A percentile compares a stretch with the other conserved stretches of the same genome.
These are phyloP conservation scores for Candida takata DNA, from an alignment of 805 yeast genomes.

Conservation along the genomic window DNA sequence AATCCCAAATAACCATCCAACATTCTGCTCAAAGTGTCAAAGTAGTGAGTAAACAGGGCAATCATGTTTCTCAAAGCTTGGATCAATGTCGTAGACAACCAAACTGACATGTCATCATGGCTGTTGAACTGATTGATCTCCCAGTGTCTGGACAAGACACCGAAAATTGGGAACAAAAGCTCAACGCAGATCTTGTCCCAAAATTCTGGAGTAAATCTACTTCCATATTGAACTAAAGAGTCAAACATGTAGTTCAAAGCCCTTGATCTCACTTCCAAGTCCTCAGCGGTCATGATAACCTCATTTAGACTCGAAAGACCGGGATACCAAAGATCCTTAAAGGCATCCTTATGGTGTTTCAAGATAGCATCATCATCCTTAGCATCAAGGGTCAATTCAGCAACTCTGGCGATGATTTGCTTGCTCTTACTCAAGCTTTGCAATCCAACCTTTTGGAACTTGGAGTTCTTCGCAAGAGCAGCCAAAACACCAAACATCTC, in stretches of 20 bases:
- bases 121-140: constrained; percentile 57
- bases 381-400: constrained; percentile 33
- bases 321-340: constrained; percentile 75
- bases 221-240: constrained; percentile 71
- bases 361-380: constrained; percentile 15
- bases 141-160: constrained; percentile 70
- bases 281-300: constrained; percentile 88
- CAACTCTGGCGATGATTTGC: constrained; percentile 51
- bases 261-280: constrained; percentile 86
- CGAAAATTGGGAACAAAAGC: constrained; percentile 84
- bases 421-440: constrained; percentile 73
- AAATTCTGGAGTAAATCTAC: constrained; percentile 60
- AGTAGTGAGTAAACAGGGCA: constrained; percentile 74
- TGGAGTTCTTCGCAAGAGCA: constrained; percentile 75
- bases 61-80: constrained; percentile 91
- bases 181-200: constrained; percentile 81
- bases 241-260: constrained; percentile 83
- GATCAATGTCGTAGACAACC: constrained; percentile 94
- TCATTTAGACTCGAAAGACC: constrained; percentile 79
- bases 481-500: constrained; percentile 71
- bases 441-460: constrained; percentile 72
- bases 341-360: constrained; percentile 33
- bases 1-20: constrained; percentile 74
- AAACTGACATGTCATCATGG: constrained; percentile 84
- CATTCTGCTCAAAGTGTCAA: constrained; percentile 65